These are phyloP conservation scores for Sarocladiaceae sp. DNA, from an alignment of 2,329 filamentous ascomycete genomes.

Conservation along the genomic window DNA sequence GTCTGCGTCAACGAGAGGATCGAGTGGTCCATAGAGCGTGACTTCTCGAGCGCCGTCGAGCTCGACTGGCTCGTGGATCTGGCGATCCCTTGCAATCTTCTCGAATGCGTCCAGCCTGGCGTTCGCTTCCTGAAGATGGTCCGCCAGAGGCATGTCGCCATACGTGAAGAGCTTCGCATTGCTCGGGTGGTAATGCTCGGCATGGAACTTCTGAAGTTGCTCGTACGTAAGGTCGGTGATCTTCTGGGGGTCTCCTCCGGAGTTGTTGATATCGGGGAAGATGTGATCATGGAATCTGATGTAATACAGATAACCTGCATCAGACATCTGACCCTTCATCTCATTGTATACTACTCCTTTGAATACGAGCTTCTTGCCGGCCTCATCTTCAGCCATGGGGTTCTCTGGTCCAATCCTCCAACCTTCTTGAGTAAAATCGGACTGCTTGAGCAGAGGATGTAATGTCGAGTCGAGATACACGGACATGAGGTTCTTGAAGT, in stretches of 20 bases:
- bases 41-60: slow-evolving; percentile 67
- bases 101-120: slow-evolving; percentile 70
- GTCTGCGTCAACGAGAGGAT: slow-evolving; percentile 79
- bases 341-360: slow-evolving; percentile 99
- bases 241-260: slow-evolving; percentile 90
- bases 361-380: slow-evolving; percentile 75
- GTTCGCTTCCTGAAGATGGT: slow-evolving; percentile 77
- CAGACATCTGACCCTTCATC: slow-evolving; percentile 99
- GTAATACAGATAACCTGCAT: slow-evolving; percentile 93
- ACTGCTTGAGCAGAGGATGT: slow-evolving; percentile 81
- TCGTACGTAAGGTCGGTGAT: slow-evolving; percentile 94
- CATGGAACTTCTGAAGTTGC: slow-evolving; percentile 83
- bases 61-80: slow-evolving; percentile 72
- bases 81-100: slow-evolving; percentile 62
- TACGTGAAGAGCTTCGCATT: slow-evolving; percentile 97
- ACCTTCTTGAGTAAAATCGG: slow-evolving; percentile 93
- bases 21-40: slow-evolving; percentile 73
- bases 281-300: slow-evolving; percentile 93
- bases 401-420: slow-evolving; percentile 96
- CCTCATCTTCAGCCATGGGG: slow-evolving; percentile 53
- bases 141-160: slow-evolving; percentile 80
- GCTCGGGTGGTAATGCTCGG: slow-evolving; percentile 92
- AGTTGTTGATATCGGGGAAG: slow-evolving; percentile 92
- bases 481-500: slow-evolving; percentile 93
- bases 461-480: slow-evolving; percentile 96